Evolutionary conservation across 257 asterid genomes (phyloP), one percentile per base, ranked within the genome.

Genomic region (Datura wrightii): DNA sequence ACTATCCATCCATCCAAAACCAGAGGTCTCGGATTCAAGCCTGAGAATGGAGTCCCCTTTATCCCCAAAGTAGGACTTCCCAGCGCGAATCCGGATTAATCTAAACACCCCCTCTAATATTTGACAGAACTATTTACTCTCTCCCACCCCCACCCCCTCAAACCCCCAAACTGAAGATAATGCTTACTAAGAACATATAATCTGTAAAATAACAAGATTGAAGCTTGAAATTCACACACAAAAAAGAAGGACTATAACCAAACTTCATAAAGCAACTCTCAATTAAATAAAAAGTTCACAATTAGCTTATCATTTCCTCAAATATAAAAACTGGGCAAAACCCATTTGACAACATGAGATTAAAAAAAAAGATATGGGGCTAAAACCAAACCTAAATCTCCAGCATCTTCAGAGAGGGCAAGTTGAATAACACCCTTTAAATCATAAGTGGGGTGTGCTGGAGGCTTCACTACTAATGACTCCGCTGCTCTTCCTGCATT

Each of bases 361-460:
- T 8, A 3, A 10, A 50, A 24, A 5, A 15, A 71, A 19, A 24
- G 8, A 74, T 10, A 72, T 46, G n/a, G 34, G 42, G 44, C n/a
- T 48, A 3, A 42, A 42, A 78, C 53, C 82, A 3, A 59, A 94
- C 99, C 99, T 93, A 85, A 87, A 90, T 91, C 96, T 58, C 98
- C 98, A 63, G 98, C 98, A 87, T 96, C 99, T 90, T 97, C 98
- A n/a, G 98, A 91, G 44, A 96, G 93, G 79, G 98, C 98, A 63
- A 94, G 93, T 79, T 90, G 91, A 56, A 94, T 93, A 52, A 96
- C 97, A 81, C 87, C 91, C 86, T 94, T 94, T 83, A 96, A 88
- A 89, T 96, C 96, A 88, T 96, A 96, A 7, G 97, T 94, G 71
- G 97, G 99, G 89, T 94, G 99, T 66, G 92, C 91, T 60, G 99